These are phyloP conservation scores for Apiospora kogelbergensis DNA, from an alignment of 2,329 filamentous ascomycete genomes.

Conservation along the genomic window DNA sequence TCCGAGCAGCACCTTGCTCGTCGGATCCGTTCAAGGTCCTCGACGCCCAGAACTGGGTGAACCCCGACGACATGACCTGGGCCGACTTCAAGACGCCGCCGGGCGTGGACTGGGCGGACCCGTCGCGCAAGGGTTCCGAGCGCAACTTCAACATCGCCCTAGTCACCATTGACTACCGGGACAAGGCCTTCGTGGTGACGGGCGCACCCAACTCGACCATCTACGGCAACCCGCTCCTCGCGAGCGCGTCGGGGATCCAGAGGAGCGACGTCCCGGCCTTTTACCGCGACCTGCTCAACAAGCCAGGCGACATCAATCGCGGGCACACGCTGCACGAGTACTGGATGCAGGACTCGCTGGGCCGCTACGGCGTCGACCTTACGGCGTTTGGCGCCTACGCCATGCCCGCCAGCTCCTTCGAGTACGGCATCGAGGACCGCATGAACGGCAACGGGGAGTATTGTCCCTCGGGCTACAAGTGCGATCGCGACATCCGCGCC, in stretches of 20 bases:
- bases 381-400: conserved; percentile 52
- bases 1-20: background rate
- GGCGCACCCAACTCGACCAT: conserved; percentile 44
- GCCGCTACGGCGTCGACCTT: conserved; percentile 52
- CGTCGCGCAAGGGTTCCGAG: conserved; percentile 40
- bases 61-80: conserved; percentile 55
- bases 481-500: conserved; percentile 47
- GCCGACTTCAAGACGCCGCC: conserved; percentile 47
- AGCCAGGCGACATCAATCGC: conserved; percentile 47
- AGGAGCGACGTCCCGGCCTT: conserved; percentile 48
- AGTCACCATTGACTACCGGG: conserved; percentile 51
- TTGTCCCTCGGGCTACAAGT: conserved; percentile 42
- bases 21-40: conserved; percentile 47
- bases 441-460: conserved; percentile 50
- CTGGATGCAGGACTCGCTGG: conserved; percentile 57
- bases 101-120: conserved; percentile 47
- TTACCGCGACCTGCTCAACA: conserved; percentile 52
- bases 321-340: conserved; percentile 56
- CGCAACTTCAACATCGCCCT: conserved; percentile 58
- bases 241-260: conserved; percentile 38
- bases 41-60: conserved; percentile 52
- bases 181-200: conserved; percentile 49
- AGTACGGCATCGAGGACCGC: conserved; percentile 49
- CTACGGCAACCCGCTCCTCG: conserved; percentile 47
- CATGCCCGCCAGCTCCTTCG: conserved; percentile 46